phyloP scores from a whole-genome alignment of 176 grass and related monocot species.

The Paspalum notatum region DNA sequence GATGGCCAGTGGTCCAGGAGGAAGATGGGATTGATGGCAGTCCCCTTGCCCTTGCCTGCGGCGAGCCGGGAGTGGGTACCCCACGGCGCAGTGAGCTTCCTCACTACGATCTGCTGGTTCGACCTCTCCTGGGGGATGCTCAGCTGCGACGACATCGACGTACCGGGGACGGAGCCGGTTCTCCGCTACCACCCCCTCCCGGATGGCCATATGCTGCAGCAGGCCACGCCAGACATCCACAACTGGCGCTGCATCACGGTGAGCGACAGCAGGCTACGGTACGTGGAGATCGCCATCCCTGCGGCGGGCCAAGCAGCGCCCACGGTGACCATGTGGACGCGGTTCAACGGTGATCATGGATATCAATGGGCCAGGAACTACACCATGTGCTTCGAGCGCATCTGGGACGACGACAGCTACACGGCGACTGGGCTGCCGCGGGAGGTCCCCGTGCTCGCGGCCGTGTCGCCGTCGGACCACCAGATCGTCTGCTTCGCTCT shows the following conservation, averaged over 20 bases:
- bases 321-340: not conserved
- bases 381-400: not conserved
- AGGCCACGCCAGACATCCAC: not conserved
- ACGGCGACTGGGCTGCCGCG: not conserved
- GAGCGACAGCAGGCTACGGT: not conserved
- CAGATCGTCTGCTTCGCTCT: not conserved
- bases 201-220: accelerated
- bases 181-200: no score
- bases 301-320: not conserved
- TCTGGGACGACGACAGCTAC: conserved; percentile 19
- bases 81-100: not conserved
- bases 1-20: not conserved
- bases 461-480: not conserved
- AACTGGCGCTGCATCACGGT: not conserved
- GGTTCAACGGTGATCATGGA: accelerated
- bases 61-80: not conserved
- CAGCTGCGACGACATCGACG: not conserved
- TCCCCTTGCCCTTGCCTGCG: not conserved
- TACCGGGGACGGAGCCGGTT: no score
- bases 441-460: not conserved
- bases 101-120: not conserved
- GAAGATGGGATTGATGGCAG: no score
- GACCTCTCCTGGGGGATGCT: conserved; percentile 12
- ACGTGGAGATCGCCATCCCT: not conserved
- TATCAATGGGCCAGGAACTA: accelerated